Percentiles rank a stretch among this genome's conserved stretches.
phyloP scores from a whole-genome alignment of 1,284 basidiomycete genomes.

The Kalmanozyma brasiliensis region DNA sequence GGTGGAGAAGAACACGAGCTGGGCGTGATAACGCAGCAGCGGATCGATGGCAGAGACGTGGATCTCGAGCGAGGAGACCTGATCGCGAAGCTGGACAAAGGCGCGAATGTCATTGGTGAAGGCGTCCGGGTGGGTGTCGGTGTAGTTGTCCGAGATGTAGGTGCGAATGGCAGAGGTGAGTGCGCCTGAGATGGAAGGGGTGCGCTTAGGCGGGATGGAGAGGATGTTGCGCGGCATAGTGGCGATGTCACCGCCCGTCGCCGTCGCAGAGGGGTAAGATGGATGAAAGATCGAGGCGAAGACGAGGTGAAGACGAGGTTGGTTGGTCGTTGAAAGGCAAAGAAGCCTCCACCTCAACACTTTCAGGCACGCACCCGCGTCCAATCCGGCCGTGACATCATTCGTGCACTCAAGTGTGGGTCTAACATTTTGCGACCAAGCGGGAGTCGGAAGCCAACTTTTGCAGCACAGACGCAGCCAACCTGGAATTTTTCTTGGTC shows the following conservation, averaged over 20 bases:
- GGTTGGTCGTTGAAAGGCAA: not conserved
- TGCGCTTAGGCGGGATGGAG: conserved; percentile 52
- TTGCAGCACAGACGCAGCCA: conserved; percentile 17
- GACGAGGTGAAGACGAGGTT: not conserved
- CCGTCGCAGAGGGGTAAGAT: not conserved
- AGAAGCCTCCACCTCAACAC: conserved; percentile 39
- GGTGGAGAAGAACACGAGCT: conserved; percentile 80
- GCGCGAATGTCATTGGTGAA: conserved; percentile 81
- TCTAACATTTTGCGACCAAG: too few relatives aligned
- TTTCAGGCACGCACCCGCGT: conserved; percentile 1
- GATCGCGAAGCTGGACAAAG: conserved; percentile 77
- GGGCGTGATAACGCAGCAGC: conserved; percentile 79
- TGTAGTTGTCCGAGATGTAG: conserved; percentile 77
- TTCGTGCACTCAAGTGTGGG: not conserved
- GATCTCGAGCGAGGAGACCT: conserved; percentile 72
- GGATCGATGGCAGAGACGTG: conserved; percentile 59
- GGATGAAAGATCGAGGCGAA: not conserved
- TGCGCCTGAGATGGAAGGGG: conserved; percentile 32
- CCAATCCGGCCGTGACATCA: conserved; percentile 15
- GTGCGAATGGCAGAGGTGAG: conserved; percentile 72
- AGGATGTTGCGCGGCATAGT: conserved; percentile 61
- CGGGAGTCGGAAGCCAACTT: conserved; percentile 14
- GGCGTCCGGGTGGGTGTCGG: conserved; percentile 86
- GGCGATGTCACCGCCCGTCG: not conserved
- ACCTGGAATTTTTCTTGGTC: conserved; percentile 8